A percentile compares a stretch with the other conserved stretches of the same genome.
Conservation (phyloP, 2,329 filamentous ascomycete genomes). For the Diaporthe vaccinii region DNA sequence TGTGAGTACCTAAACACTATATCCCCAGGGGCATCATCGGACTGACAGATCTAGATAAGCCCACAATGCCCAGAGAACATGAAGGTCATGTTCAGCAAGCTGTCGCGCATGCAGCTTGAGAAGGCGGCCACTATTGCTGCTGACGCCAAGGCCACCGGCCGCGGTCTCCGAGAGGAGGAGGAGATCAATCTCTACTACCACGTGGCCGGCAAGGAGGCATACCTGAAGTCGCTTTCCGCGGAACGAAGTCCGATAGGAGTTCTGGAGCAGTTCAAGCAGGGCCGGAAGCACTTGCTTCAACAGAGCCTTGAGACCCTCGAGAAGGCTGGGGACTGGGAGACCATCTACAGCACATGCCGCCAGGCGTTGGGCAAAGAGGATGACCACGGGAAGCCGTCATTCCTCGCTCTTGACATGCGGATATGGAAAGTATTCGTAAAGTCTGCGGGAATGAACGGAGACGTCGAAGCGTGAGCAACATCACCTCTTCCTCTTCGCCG, state of each 20-base stretch:
- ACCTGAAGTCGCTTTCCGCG: constrained; percentile 52
- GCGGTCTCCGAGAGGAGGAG: constrained; percentile 60
- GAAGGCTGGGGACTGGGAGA: constrained; percentile 56
- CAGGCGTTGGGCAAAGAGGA: constrained; percentile 57
- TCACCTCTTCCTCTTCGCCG: neutral
- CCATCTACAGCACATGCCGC: constrained; percentile 59
- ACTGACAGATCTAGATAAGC: constrained; percentile 56
- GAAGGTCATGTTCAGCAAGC: constrained; percentile 64
- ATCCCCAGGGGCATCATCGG: too few relatives aligned
- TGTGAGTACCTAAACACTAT: constrained; percentile 52
- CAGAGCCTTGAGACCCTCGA: constrained; percentile 56
- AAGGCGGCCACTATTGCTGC: constrained; percentile 62
- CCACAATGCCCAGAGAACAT: constrained; percentile 62
- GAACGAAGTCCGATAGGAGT: constrained; percentile 52
- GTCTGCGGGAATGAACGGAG: constrained; percentile 48
- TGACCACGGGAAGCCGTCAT: constrained; percentile 53
- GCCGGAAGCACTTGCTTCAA: constrained; percentile 62
- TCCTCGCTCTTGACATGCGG: constrained; percentile 60
- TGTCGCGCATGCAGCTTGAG: constrained; percentile 66
- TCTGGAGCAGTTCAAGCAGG: constrained; percentile 58
- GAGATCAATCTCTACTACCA: constrained; percentile 65
- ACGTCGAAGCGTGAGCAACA: constrained; percentile 46
- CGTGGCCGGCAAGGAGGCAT: constrained; percentile 60
- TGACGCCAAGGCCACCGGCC: constrained; percentile 43
- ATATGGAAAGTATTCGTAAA: constrained; percentile 52